Evolutionary conservation across 176 grass and related monocot species (phyloP), one percentile per base, ranked within the genome.

Genomic region (Elaeis guineensis): DNA sequence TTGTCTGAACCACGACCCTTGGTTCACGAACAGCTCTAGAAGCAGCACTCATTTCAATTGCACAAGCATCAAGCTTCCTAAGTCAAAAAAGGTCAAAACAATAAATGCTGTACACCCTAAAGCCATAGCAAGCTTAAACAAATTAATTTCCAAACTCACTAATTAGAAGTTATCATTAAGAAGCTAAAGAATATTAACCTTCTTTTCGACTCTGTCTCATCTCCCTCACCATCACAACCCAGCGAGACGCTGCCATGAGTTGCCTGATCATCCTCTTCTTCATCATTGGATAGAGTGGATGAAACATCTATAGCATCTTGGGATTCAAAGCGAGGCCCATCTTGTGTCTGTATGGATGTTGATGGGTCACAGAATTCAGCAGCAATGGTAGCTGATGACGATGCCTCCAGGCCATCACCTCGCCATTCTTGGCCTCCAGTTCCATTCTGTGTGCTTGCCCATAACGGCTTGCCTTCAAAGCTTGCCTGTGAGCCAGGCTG

Each of bases 1-100:
- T 89, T 64, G 86, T 79, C 66, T 84, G 86, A 67, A 89, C 79
- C 77, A 89, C 81, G 3, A 89, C 78, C 4, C 81, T 75, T 2
- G 86, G 86, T 75, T 89, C 81, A 20, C 85, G 79, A 11, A 83
- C 64, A 19, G 76, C 79, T 50, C 85, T 68, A 5, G 86, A 78
- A 8, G 65, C 74, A 0, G 50, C 57, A 82, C 32, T 61, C 81
- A 84, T 78, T 2, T 84, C 86, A 24, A 81, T 71, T 22, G 70
- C 70, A 50, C 78, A 89, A 0, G 86, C 21, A 21, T 84, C 86
- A 50, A 84, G 66, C 77, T 89, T 89, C 86, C 86, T 89, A 77
- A 61, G 74, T 63, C 4, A 56, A 24, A 44, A 61, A 15, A 58
- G 35, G 35, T 44, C 35, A 44, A 44, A 44, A 12, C 35, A 44